Conservation (phyloP, 1,284 basidiomycete genomes). For the Ceratorhiza oryzae-sativae region DNA sequence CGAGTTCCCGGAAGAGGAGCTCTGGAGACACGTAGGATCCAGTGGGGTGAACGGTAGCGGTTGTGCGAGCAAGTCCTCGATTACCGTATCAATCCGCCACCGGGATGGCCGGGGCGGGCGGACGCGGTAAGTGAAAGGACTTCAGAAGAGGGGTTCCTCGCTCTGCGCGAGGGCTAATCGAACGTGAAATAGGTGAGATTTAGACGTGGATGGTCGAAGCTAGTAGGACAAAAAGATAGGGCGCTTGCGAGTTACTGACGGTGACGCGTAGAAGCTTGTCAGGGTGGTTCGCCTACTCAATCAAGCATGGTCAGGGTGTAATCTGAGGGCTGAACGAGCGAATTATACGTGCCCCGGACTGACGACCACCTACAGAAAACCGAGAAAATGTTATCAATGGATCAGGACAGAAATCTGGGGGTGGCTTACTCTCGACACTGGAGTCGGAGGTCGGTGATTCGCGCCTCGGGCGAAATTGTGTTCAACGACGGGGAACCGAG, state of each 20-base stretch:
- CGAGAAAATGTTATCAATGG: constrained; percentile 36
- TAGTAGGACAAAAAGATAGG: constrained; percentile 40
- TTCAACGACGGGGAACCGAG: constrained; percentile 13
- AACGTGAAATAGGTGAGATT: constrained; percentile 54
- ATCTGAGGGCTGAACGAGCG: not conserved
- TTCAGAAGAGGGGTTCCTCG: constrained; percentile 72
- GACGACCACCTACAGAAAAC: constrained; percentile 70
- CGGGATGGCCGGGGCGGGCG: constrained; percentile 72
- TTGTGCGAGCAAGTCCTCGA: constrained; percentile 46
- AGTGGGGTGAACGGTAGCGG: constrained; percentile 30
- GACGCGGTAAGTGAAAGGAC: constrained; percentile 57
- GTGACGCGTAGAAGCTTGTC: constrained; percentile 48
- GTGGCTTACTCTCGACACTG: constrained; percentile 75
- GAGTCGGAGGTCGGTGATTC: constrained; percentile 75
- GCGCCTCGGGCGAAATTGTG: constrained; percentile 48
- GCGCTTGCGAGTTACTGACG: not conserved
- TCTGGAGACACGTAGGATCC: constrained; percentile 20
- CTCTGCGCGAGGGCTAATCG: constrained; percentile 66
- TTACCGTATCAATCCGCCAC: constrained; percentile 74
- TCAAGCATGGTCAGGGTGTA: constrained; percentile 43
- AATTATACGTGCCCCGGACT: constrained; percentile 65
- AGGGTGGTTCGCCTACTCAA: constrained; percentile 76
- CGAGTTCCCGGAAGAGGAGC: constrained; percentile 35
- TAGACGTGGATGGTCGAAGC: constrained; percentile 43
- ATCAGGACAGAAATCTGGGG: constrained; percentile 43